Evolutionary conservation across 176 grass and related monocot species (phyloP), one percentile per base, ranked within the genome.

Genomic region (Tuctoria greenei): DNA sequence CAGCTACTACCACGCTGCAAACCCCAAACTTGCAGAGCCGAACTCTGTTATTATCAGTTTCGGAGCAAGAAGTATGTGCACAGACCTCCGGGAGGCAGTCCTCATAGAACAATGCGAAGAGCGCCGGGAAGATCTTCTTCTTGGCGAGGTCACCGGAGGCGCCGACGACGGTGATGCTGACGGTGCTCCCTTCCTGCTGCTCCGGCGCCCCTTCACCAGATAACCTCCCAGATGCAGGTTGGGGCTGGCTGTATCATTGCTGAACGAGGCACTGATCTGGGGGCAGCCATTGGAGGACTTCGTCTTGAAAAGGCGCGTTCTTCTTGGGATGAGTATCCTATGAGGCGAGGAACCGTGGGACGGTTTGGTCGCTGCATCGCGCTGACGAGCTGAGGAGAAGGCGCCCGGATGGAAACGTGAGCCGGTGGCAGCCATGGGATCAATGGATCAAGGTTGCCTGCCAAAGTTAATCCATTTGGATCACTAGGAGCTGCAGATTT

Each of bases 51-150:
- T 66, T 56, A 34, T 21, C 24, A 13, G 1, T 8, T 3, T 18
- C 54, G 21, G 28, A 15, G 46, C 56, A 81, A 71, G 34, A 74
- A 50, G 38, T 66, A 78, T n/a, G 72, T 13, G 21, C 2, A 23
- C 41, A 43, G 75, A 97, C 93, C 93, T 93, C 54, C 11, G 93
- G 90, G 77, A 97, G 90, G 21, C 79, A 93, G 77, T 67, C 88
- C 87, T 97, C 90, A 47, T 97, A 97, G 67, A 85, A 97, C 67
- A 97, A 82, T 63, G 90, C 93, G 47, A 97, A 93, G 67, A 97
- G 88, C 7, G 93, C 93, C 14, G 93, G 93, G 66, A 97, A 97
- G 40, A 97, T 97, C 79, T 97, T 97, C 85, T 97, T 97, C 88
- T 83, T 97, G 40, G 93, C 93, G 50, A 97, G 93, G 61, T 97